phyloP scores from a whole-genome alignment of 2,329 filamentous ascomycete species.

The Fusarium marasasianum region DNA sequence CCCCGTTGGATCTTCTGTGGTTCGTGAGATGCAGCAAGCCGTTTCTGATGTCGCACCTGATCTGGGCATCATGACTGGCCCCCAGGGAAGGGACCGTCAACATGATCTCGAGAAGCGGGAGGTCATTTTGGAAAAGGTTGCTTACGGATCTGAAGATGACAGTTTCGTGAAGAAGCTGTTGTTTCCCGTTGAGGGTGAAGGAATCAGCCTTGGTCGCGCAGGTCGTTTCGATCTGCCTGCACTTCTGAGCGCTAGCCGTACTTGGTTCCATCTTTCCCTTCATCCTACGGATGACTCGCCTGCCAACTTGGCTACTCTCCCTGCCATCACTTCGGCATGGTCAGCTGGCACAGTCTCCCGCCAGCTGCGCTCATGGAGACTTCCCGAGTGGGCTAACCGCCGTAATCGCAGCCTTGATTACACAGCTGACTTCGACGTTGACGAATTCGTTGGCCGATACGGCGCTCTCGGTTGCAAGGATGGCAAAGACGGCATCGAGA shows the following conservation, averaged over 20 bases:
- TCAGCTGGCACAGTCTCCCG: constrained; percentile 92
- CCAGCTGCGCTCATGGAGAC: constrained; percentile 90
- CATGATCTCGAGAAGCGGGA: constrained; percentile 84
- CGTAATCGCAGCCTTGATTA: constrained; percentile 92
- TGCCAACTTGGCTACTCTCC: constrained; percentile 75
- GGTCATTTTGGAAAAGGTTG: constrained; percentile 85
- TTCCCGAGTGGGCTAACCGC: constrained; percentile 96
- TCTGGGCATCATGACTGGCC: constrained; percentile 76
- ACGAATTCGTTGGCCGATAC: constrained; percentile 90
- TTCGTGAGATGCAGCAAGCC: constrained; percentile 87
- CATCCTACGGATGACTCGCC: constrained; percentile 92
- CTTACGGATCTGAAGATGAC: constrained; percentile 80
- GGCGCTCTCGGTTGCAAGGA: constrained; percentile 85
- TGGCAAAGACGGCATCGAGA: constrained; percentile 91
- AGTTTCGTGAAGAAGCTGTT: constrained; percentile 84
- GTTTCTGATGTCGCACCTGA: constrained; percentile 81
- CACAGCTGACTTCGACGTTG: constrained; percentile 93
- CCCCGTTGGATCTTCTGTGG: constrained; percentile 79
- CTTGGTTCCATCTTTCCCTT: constrained; percentile 93
- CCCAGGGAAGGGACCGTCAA: constrained; percentile 76
- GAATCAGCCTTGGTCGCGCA: constrained; percentile 80
- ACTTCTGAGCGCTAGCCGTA: constrained; percentile 82
- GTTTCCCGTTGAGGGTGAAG: constrained; percentile 79
- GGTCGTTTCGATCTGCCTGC: constrained; percentile 82
- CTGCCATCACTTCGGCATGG: constrained; percentile 84